Conservation (phyloP, 176 grass and related monocot genomes). For the Carex myosuroides region DNA sequence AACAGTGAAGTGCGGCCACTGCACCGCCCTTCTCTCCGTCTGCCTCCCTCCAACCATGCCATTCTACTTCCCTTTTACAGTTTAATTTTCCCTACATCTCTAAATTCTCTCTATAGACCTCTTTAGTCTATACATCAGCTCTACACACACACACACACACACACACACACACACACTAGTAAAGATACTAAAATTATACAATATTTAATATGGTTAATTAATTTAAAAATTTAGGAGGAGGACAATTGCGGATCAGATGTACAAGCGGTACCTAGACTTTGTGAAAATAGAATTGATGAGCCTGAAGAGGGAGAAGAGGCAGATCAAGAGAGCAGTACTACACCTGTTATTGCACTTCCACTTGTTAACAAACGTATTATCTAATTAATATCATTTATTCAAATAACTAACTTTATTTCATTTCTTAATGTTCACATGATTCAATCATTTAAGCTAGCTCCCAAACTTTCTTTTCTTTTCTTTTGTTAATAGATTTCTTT, state of each 20-base stretch:
- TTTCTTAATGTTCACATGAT: neutral
- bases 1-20: conserved; percentile 90
- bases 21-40: conserved; percentile 72
- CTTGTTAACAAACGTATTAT: conserved; percentile 17
- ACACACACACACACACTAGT: too few species aligned
- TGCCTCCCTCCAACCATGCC: conserved; percentile 35
- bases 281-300: neutral
- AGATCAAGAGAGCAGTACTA: neutral
- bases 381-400: neutral
- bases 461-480: neutral
- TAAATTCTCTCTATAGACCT: neutral
- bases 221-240: conserved; percentile 6
- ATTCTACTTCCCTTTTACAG: conserved; percentile 28
- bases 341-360: neutral
- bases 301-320: neutral
- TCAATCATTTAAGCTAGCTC: too few species aligned
- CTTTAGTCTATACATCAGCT: neutral
- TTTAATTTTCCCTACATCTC: neutral
- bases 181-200: neutral
- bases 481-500: neutral
- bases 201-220: neutral
- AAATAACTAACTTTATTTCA: neutral
- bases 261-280: neutral
- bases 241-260: neutral
- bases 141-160: too few species aligned